These are phyloP conservation scores for Psilocybe subaeruginosa DNA, from an alignment of 768 basidiomycete genomes.

Conservation along the genomic window DNA sequence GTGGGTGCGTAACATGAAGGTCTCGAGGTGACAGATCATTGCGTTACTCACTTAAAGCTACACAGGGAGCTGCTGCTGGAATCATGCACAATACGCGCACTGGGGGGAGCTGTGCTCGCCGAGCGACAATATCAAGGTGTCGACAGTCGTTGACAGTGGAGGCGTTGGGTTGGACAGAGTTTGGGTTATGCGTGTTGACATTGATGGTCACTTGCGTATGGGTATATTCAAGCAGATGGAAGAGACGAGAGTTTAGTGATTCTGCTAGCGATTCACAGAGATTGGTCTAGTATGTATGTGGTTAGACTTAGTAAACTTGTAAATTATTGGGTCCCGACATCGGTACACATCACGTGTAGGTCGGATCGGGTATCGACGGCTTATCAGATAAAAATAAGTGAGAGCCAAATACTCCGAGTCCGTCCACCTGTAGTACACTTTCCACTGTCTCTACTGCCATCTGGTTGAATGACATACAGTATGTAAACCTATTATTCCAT, in stretches of 20 bases:
- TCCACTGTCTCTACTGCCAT: background rate
- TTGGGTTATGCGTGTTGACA: constrained; percentile 61
- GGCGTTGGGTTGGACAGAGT: constrained; percentile 77
- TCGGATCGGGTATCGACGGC: background rate
- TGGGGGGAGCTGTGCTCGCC: constrained; percentile 60
- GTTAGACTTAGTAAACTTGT: background rate
- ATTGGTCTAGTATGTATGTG: constrained; percentile 15
- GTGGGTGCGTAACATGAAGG: constrained; percentile 53
- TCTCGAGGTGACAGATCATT: background rate
- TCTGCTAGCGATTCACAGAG: constrained; percentile 28
- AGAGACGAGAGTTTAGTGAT: constrained; percentile 19
- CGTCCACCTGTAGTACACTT: background rate
- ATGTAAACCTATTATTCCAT: background rate
- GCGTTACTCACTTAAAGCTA: background rate
- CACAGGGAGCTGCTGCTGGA: constrained; percentile 68
- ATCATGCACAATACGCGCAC: constrained; percentile 66
- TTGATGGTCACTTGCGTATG: constrained; percentile 55
- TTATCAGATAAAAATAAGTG: constrained; percentile 10
- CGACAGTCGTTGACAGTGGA: constrained; percentile 74
- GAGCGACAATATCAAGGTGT: constrained; percentile 62
- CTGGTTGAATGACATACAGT: constrained; percentile 1
- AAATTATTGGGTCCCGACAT: no score
- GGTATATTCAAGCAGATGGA: constrained; percentile 29
- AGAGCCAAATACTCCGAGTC: background rate
- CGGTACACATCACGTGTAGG: background rate